Evolutionary conservation across 495 filamentous ascomycete species (phyloP).

Genomic region (Penicillium lividum): DNA sequence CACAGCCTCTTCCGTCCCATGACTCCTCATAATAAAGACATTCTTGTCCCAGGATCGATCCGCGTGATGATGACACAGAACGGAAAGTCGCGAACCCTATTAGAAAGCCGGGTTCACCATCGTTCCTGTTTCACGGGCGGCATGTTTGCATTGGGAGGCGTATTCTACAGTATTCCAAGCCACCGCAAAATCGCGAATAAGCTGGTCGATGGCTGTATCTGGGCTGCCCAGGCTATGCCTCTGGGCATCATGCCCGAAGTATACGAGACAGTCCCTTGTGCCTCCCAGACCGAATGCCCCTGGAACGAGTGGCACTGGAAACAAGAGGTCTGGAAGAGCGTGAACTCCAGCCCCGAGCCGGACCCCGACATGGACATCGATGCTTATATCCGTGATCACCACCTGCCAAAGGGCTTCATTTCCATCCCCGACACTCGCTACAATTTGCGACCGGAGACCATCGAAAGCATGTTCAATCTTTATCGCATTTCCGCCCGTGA

Average conservation of each 20-base stretch:
- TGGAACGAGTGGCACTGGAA: slow-evolving; percentile 43
- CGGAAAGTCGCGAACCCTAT: slow-evolving; percentile 17
- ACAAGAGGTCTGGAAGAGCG: slow-evolving; percentile 27
- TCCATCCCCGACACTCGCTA: slow-evolving; percentile 38
- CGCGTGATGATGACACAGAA: slow-evolving; percentile 17
- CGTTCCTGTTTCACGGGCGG: slow-evolving; percentile 83
- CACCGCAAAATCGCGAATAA: slow-evolving; percentile 71
- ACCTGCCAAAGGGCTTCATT: slow-evolving; percentile 38
- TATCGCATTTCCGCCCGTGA: slow-evolving; percentile 63
- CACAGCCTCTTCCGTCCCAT: slow-evolving; percentile 50
- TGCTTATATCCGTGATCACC: slow-evolving; percentile 28
- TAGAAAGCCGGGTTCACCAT: slow-evolving; percentile 52
- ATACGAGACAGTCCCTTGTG: slow-evolving; percentile 37
- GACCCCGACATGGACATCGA: slow-evolving; percentile 14
- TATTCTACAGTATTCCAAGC: slow-evolving; percentile 63
- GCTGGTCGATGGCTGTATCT: slow-evolving; percentile 81
- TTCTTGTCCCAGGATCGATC: slow-evolving; percentile 42
- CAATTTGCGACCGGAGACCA: slow-evolving; percentile 53
- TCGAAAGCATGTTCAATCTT: slow-evolving; percentile 63
- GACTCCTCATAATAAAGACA: slow-evolving; percentile 34
- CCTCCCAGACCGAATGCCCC: slow-evolving; percentile 31
- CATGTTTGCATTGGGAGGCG: slow-evolving; percentile 78
- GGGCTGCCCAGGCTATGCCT: slow-evolving; percentile 60
- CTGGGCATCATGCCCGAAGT: slow-evolving; percentile 50
- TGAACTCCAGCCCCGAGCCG: slow-evolving; percentile 11